Percentiles rank a stretch among this genome's conserved stretches.
phyloP scores from a whole-genome alignment of 31 red algal genomes.

The Odonthalia washingtoniensis region DNA sequence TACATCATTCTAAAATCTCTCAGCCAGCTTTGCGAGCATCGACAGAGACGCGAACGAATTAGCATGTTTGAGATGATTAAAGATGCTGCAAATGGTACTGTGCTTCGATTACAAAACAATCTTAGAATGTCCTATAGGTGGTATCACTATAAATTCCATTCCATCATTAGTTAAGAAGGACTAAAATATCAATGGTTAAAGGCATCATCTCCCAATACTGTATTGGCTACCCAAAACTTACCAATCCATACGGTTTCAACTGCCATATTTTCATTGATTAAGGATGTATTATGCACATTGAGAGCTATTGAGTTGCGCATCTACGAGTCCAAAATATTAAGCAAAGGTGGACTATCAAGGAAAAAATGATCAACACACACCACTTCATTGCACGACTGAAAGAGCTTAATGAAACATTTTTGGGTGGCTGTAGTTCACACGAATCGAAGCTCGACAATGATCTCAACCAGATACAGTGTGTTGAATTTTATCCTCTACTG shows the following conservation, averaged over 20 bases:
- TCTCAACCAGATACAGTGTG: not conserved
- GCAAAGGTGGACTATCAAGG: not conserved
- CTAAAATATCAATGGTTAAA: not conserved
- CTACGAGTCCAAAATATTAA: constrained; percentile 32
- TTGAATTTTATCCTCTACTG: not conserved
- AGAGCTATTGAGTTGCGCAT: constrained; percentile 29
- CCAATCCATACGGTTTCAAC: constrained; percentile 18
- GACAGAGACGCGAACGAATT: not conserved
- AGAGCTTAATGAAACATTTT: constrained; percentile 17
- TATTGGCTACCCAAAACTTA: constrained; percentile 4
- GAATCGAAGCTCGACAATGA: not conserved
- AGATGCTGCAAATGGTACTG: not conserved
- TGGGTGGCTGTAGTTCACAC: not conserved
- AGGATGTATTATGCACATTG: not conserved
- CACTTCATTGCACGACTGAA: constrained; percentile 20
- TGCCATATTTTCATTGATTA: not conserved
- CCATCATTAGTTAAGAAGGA: not conserved
- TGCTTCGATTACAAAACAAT: constrained; percentile 27
- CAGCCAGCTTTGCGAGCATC: not conserved
- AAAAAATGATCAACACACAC: constrained; percentile 40
- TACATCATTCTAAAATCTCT: not conserved
- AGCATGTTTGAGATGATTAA: constrained; percentile 5
- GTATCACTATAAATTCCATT: not conserved
- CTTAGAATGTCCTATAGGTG: not conserved
- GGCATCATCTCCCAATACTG: not conserved